Base-by-base conservation (phyloP, 2,329 filamentous ascomycete genomes). In the Lasiodiplodia sp. region DNA sequence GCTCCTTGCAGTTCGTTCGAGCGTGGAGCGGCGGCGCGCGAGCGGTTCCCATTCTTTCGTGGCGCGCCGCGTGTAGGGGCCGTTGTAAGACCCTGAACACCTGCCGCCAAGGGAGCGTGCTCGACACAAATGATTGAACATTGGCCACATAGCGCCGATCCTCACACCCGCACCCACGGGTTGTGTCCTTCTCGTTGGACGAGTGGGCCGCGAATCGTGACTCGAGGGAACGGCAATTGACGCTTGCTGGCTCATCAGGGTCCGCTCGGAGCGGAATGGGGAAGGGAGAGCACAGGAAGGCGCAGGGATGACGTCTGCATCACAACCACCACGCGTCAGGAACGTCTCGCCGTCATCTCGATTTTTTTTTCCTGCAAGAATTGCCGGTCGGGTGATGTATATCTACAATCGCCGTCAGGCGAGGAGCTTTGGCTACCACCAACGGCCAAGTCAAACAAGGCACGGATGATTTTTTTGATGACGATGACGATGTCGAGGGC, bases 71-170 rank as follows among this genome's bases (percentile, higher is more conserved):
- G 40, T 25, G 60, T 38, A 52, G 44, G 60, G 60, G 60, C 60
- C 60, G 21, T 53, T 64, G 52, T 23, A 47, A 47, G 47, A 64
- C 60, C 60, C 60, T 64, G 47, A 38, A 31, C 44, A 47, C 44
- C 18, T 47, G 44, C 44, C 44, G 44, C 44, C 44, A 47, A 47
- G 44, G 44, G 44, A 47, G 44, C 21, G 44, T 47, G 44, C 44
- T 47, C 44, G 44, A 47, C 34, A 25, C 23, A n/a, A 21, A 18
- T 40, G 31, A 25, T 21, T 12, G 25, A 53, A 53, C 44, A 47
- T 47, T 47, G 44, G 44, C 44, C 44, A 21, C 44, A 47, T 47
- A 47, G 44, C 25, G 60, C 47, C 47, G 60, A 64, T 64, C 60
- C 60, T 64, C 60, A 64, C 60, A 52, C 44, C 40, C 58, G 21